Base-by-base conservation (phyloP, 345 rosid genomes). In the Salix koriyanagi region DNA sequence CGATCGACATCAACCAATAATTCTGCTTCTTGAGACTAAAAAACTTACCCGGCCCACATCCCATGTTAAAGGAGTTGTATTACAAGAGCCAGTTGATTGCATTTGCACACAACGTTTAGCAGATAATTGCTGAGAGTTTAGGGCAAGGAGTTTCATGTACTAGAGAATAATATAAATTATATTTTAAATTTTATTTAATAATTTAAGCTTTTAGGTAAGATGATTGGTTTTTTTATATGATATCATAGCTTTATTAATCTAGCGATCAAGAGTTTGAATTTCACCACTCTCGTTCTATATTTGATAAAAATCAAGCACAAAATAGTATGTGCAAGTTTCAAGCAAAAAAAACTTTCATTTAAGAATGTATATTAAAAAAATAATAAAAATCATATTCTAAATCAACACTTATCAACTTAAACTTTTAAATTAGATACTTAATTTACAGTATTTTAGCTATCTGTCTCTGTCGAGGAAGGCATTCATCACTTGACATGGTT, bases 171-270 rank as follows among this genome's bases (percentile, higher is more conserved):
- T 32, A 32, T 32, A 32, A 32, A 32, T 32, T 4, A 32, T 32
- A 32, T 32, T 32, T 0, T 0, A 0, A 0, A 0, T 32, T 0
- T 4, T 1, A 4, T 0, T 0, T 32, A 32, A 32, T 32, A 4
- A 0, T 0, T 32, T 32, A 32, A 32, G 0, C 0, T 32, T 32
- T 32, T 32, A 32, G 0, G 0, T 32, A 1, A 32, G 1, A 32
- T 32, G 5, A 32, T 32, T 4, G 34, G 5, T 32, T 32, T 0
- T 0, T 32, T 32, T 32, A 32, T 0, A 32, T 32, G 4, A 32
- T 32, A 32, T 32, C 4, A 32, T 0, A 32, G 0, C 0, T 4
- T 32, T 32, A 32, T 32, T 3, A 4, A 32, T 32, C 34, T 32
- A 32, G 0, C 4, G 34, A 0, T 3, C 34, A 32, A 4, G 0